These are phyloP conservation scores for Lachnellula hyalina DNA, from an alignment of 2,329 filamentous ascomycete genomes.

Conservation along the genomic window DNA sequence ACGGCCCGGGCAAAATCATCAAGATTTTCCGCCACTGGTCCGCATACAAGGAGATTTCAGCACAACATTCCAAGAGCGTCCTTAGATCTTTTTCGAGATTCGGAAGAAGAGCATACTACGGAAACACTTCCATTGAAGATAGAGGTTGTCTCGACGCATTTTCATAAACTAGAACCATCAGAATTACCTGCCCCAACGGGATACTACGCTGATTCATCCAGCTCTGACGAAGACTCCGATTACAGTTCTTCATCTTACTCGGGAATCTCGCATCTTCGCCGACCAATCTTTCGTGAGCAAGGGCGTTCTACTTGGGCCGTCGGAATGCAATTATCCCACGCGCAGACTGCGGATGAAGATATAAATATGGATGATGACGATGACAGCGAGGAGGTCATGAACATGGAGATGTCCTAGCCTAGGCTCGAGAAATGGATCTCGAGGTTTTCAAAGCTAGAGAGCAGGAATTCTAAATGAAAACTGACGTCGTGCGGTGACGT, in stretches of 20 bases:
- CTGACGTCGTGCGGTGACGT: constrained; percentile 8
- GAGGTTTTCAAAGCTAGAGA: constrained; percentile 13
- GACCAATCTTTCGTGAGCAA: background rate
- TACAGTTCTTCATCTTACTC: constrained; percentile 3
- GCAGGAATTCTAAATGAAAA: constrained; percentile 16
- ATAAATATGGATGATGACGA: constrained; percentile 13
- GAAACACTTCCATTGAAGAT: constrained; percentile 12
- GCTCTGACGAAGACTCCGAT: constrained; percentile 12
- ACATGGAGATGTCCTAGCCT: constrained; percentile 16
- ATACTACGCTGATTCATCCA: constrained; percentile 12
- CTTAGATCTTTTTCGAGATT: constrained; percentile 12
- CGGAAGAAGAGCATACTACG: background rate
- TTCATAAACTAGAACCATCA: constrained; percentile 15
- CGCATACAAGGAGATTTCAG: constrained; percentile 7
- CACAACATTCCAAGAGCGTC: constrained; percentile 19
- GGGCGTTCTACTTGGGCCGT: background rate
- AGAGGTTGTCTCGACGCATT: constrained; percentile 15
- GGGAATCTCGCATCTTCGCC: background rate
- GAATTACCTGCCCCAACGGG: constrained; percentile 17
- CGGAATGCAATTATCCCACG: background rate
- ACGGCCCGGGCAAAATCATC: constrained; percentile 5
- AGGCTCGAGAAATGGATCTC: constrained; percentile 14
- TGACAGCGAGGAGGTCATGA: constrained; percentile 18
- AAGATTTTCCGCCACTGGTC: constrained; percentile 10
- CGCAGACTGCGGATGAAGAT: constrained; percentile 5